phyloP scores from a whole-genome alignment of 495 filamentous ascomycete genomes.

The Tuber indicum region DNA sequence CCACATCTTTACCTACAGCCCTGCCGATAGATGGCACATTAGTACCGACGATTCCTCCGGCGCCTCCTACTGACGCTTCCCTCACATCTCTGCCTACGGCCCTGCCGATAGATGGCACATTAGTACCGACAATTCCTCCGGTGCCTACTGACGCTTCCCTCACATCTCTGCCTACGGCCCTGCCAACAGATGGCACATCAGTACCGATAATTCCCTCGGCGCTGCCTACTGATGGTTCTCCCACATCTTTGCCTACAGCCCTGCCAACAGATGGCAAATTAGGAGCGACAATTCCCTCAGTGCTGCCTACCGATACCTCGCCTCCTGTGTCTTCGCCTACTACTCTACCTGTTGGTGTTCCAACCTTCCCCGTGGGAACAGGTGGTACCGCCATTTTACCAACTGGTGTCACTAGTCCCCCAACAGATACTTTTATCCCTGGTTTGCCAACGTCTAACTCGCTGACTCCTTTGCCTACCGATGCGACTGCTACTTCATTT shows the following conservation, averaged over 20 bases:
- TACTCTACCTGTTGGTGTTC: conserved; percentile 2
- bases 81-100: conserved; percentile 5
- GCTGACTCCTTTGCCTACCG: conserved; percentile 8
- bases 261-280: neutral
- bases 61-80: neutral
- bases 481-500: conserved; percentile 18
- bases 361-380: neutral
- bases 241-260: conserved; percentile 6
- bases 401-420: neutral
- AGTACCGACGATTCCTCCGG: neutral
- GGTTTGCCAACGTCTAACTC: conserved; percentile 14
- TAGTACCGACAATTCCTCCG: conserved; percentile 5
- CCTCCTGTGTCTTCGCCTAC: conserved; percentile 8
- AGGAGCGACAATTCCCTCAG: conserved; percentile 7
- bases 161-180: too few species aligned
- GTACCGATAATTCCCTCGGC: neutral
- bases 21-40: neutral
- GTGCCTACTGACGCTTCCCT: too few species aligned
- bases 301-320: conserved; percentile 3
- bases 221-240: neutral
- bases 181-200: neutral
- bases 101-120: neutral
- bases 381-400: neutral
- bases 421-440: conserved; percentile 12
- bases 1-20: too few species aligned